phyloP scores from a whole-genome alignment of 257 asterid species.

The Lithospermum erythrorhizon region DNA sequence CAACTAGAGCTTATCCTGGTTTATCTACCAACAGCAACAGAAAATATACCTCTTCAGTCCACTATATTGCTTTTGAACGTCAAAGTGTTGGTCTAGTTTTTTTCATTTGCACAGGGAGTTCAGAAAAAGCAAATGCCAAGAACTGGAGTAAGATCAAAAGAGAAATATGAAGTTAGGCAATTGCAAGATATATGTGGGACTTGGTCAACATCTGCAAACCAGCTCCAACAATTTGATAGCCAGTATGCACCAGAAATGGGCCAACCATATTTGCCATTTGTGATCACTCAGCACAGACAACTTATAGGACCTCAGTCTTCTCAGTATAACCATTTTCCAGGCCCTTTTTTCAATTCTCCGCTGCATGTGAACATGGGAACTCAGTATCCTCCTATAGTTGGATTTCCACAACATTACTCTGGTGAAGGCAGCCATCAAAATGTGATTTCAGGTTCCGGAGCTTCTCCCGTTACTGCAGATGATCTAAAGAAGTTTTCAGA shows the following conservation, averaged over 20 bases:
- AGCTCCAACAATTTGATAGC: conserved; percentile 24
- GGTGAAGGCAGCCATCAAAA: conserved; percentile 19
- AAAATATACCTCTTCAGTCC: conserved; percentile 1
- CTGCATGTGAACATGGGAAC: conserved; percentile 34
- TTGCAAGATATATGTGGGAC: conserved; percentile 28
- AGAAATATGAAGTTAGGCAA: conserved; percentile 28
- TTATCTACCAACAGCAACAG: too few species aligned
- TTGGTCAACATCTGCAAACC: conserved; percentile 36
- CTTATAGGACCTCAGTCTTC: conserved; percentile 30
- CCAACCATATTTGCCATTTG: conserved; percentile 33
- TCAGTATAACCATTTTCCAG: conserved; percentile 30
- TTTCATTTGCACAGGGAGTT: conserved; percentile 42
- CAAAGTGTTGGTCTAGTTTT: conserved; percentile 43
- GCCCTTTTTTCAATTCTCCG: conserved; percentile 39
- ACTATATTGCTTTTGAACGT: conserved; percentile 20
- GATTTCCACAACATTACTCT: conserved; percentile 18
- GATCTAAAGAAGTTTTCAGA: conserved; percentile 20
- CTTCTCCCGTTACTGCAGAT: conserved; percentile 30
- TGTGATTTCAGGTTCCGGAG: conserved; percentile 27
- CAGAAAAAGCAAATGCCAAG: conserved; percentile 33
- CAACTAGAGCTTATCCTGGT: neutral
- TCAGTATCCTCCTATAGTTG: conserved; percentile 29
- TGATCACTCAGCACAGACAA: conserved; percentile 26
- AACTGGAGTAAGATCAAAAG: conserved; percentile 31
- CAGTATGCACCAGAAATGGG: conserved; percentile 30